Evolutionary conservation across 2,329 filamentous ascomycete species (phyloP), one percentile per base, ranked within the genome.

Genomic region (Ascochyta viciae-villosae): DNA sequence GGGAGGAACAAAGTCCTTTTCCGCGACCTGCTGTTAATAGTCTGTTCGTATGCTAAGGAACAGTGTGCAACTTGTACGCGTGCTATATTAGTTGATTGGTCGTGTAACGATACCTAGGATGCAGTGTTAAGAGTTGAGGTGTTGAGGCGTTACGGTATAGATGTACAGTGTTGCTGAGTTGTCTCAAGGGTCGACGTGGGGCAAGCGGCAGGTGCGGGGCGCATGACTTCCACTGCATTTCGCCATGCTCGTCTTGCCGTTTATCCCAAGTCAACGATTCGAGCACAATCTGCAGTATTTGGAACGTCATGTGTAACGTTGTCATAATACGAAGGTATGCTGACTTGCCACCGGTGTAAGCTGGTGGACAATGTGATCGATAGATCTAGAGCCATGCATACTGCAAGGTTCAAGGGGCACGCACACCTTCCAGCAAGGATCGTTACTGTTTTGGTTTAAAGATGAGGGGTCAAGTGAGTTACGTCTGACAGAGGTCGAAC

Each of bases 11-110:
- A 9, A n/a, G n/a, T 31, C 13, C 8, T 12, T 31, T 12, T 5
- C 12, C 6, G 10, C 27, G 27, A 15, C 12, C 10, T 31, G 29
- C 29, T 31, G 3, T 31, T 31, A 6, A 31, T 31, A 13, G 29
- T 31, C 29, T 15, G 2, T 15, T 4, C 13, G 19, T 10, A 6
- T 31, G 12, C 2, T 13, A 2, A 10, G 4, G 29, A 5, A 12
- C 12, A 13, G 12, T 3, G 38, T 46, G 34, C 44, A 39, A 52
- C 43, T 40, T 16, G 26, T 35, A 52, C 44, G 29, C 45, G 44
- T 53, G n/a, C n/a, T 12, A 2, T 6, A 4, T 16, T 40, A 9
- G 22, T 57, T 40, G 43, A 34, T 49, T 39, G 41, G 49, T 42
- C 46, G 47, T 19, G 5, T 24, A 15, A 26, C 6, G 42, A 12